Conservation (phyloP, 371 early-diverging fungal species). For the Mucor piriformis region DNA sequence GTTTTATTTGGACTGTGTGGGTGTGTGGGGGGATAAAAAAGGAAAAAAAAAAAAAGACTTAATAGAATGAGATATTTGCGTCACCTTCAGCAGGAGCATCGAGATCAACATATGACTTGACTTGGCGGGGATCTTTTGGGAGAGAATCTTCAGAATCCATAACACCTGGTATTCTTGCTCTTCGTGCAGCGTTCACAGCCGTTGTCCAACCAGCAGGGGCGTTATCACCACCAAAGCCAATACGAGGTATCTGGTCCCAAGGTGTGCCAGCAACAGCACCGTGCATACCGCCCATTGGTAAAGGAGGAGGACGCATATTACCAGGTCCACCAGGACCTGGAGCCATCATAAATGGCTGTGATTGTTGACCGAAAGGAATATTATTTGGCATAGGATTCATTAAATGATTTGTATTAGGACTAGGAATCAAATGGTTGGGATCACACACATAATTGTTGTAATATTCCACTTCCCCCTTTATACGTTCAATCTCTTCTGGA, state of each 20-base stretch:
- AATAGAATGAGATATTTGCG: slow-evolving; percentile 59
- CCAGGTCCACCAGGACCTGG: not conserved
- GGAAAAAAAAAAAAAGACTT: slow-evolving; percentile 20
- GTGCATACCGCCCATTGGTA: slow-evolving; percentile 8
- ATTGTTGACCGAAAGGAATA: slow-evolving; percentile 4
- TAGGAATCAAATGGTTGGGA: slow-evolving; percentile 65
- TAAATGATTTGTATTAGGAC: not conserved
- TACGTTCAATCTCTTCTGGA: slow-evolving; percentile 65
- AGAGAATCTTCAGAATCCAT: slow-evolving; percentile 41
- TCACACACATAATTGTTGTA: slow-evolving; percentile 91
- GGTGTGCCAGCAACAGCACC: slow-evolving; percentile 57
- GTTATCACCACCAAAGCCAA: slow-evolving; percentile 57
- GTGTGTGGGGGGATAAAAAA: not conserved
- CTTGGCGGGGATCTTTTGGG: slow-evolving; percentile 70
- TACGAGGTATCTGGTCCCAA: slow-evolving; percentile 69
- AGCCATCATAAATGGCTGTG: slow-evolving; percentile 25
- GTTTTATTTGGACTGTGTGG: not conserved
- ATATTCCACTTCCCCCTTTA: slow-evolving; percentile 65
- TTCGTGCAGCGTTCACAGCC: slow-evolving; percentile 16
- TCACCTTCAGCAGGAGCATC: slow-evolving; percentile 90
- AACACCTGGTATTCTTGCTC: slow-evolving; percentile 1
- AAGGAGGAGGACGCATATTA: slow-evolving; percentile 23
- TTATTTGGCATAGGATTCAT: slow-evolving; percentile 12
- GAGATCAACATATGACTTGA: slow-evolving; percentile 86
- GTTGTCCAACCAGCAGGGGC: slow-evolving; percentile 11